Percentiles rank a stretch among this genome's conserved stretches.
Conservation (phyloP, 495 filamentous ascomycete genomes). For the Sordaria brevicollis region DNA sequence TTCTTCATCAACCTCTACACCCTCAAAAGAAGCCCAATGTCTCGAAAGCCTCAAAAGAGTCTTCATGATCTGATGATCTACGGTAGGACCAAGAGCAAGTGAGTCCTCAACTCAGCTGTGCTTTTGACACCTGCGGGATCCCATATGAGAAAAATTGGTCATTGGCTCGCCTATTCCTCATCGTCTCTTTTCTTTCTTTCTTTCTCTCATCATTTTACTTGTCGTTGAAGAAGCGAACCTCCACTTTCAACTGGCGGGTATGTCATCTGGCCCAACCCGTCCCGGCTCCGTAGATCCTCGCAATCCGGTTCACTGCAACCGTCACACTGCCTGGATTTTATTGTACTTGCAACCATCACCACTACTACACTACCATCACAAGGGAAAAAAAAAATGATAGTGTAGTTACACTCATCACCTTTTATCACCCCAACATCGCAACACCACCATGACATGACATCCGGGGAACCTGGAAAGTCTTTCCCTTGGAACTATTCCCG, state of each 20-base stretch:
- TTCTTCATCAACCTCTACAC: not conserved
- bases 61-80: not conserved
- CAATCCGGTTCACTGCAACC: not conserved
- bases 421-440: too few species aligned
- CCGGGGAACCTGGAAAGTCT: not conserved
- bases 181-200: not conserved
- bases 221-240: not conserved
- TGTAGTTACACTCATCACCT: not conserved
- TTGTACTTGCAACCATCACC: not conserved
- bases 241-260: not conserved
- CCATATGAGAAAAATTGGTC: not conserved
- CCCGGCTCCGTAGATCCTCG: not conserved
- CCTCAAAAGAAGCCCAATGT: not conserved
- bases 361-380: not conserved
- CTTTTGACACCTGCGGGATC: not conserved
- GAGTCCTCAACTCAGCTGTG: not conserved
- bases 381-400: not conserved
- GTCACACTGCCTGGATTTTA: too few species aligned
- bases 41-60: not conserved
- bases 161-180: not conserved
- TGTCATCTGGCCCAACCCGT: not conserved
- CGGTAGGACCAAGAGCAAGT: not conserved
- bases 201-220: not conserved
- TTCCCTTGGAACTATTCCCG: not conserved
- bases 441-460: not conserved